These are phyloP conservation scores for Nematocida ironsii DNA, from an alignment of 371 early-diverging fungal species.

Conservation along the genomic window DNA sequence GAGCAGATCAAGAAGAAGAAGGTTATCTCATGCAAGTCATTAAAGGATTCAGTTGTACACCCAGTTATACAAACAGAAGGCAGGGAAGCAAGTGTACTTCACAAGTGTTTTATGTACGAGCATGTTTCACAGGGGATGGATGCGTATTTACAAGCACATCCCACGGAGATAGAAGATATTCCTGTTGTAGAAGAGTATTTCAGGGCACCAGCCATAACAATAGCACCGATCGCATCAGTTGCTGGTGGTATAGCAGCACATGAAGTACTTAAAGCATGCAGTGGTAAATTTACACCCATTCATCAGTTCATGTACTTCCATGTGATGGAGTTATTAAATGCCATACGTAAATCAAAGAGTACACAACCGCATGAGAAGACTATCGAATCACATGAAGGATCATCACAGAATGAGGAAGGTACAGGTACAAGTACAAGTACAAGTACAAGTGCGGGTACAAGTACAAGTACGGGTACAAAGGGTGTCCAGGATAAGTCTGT, in stretches of 20 bases:
- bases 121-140: background rate
- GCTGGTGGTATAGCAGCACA: conserved; percentile 96
- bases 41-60: conserved; percentile 58
- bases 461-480: background rate
- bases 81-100: background rate
- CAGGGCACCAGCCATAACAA: conserved; percentile 79
- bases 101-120: conserved; percentile 39
- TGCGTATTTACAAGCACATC: background rate
- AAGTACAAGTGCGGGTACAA: background rate
- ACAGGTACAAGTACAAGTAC: background rate
- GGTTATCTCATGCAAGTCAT: conserved; percentile 31
- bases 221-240: conserved; percentile 92
- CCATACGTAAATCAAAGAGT: conserved; percentile 38
- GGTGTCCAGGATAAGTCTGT: too few relatives aligned
- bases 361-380: conserved; percentile 73
- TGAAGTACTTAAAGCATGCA: conserved; percentile 89
- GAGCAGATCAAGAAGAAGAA: conserved; percentile 59
- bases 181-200: conserved; percentile 71
- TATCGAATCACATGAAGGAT: conserved; percentile 63
- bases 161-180: background rate
- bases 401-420: background rate
- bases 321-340: conserved; percentile 84
- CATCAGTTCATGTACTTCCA: conserved; percentile 94
- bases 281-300: conserved; percentile 92
- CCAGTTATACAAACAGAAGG: background rate